phyloP scores from a whole-genome alignment of 2,329 filamentous ascomycete species.

The Hypocreales sp. region DNA sequence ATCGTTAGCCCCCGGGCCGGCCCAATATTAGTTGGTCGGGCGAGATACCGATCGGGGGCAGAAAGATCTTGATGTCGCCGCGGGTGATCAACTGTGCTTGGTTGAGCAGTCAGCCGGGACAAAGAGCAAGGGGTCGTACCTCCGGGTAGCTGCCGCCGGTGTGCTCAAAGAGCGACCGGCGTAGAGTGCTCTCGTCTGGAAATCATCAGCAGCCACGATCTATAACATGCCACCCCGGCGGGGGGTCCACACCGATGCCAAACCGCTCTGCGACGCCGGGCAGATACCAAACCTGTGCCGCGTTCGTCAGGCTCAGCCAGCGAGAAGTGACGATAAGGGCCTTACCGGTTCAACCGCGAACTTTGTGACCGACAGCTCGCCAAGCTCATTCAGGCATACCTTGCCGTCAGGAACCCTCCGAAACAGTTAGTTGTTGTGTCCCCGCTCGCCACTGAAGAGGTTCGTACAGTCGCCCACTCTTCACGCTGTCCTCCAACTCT shows the following conservation, averaged over 20 bases:
- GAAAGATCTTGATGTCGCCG: conserved; percentile 84
- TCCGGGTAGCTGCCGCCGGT: conserved; percentile 95
- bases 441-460: too few relatives aligned
- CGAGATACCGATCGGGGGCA: conserved; percentile 68
- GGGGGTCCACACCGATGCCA: conserved; percentile 50
- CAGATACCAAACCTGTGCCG: conserved; percentile 53
- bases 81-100: conserved; percentile 61
- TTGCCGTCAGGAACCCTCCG: conserved; percentile 58
- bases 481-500: conserved; percentile 81
- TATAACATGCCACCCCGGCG: neutral
- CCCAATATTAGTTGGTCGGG: too few relatives aligned
- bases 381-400: conserved; percentile 71
- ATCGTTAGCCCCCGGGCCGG: conserved; percentile 1
- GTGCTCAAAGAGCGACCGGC: conserved; percentile 82
- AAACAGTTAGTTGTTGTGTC: conserved; percentile 1
- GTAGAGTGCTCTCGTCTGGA: conserved; percentile 67
- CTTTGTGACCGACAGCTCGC: conserved; percentile 88
- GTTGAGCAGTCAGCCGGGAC: conserved; percentile 8
- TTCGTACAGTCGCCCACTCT: conserved; percentile 52
- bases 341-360: conserved; percentile 86
- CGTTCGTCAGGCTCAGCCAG: conserved; percentile 1
- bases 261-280: conserved; percentile 85
- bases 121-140: conserved; percentile 15
- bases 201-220: conserved; percentile 9
- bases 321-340: conserved; percentile 3